These are phyloP conservation scores for Somion occarium DNA, from an alignment of 1,284 basidiomycete species.

Conservation along the genomic window DNA sequence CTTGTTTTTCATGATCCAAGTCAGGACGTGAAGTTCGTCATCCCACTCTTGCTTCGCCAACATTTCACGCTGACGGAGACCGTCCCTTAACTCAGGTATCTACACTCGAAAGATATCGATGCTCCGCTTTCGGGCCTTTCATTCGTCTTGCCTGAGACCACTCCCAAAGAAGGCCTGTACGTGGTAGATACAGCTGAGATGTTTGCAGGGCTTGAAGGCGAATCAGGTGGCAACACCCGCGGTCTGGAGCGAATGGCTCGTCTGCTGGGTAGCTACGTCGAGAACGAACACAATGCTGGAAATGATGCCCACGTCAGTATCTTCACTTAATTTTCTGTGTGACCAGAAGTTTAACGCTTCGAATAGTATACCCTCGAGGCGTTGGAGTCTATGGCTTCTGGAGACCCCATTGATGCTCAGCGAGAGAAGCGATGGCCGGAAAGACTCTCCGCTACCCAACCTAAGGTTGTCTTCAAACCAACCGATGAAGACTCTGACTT, in stretches of 20 bases:
- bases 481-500: conserved; percentile 58
- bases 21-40: conserved; percentile 65
- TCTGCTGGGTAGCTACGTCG: conserved; percentile 52
- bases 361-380: conserved; percentile 45
- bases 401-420: conserved; percentile 65
- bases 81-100: conserved; percentile 42
- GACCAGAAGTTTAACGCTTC: not conserved
- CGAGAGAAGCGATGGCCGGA: conserved; percentile 73
- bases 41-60: too few relatives aligned
- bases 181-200: conserved; percentile 71
- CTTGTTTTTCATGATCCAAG: conserved; percentile 75
- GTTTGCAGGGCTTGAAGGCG: conserved; percentile 66
- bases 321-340: not conserved
- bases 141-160: conserved; percentile 50
- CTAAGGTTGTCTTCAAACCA: conserved; percentile 53
- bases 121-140: conserved; percentile 49
- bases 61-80: too few relatives aligned
- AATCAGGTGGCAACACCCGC: conserved; percentile 43
- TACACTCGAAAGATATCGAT: conserved; percentile 44
- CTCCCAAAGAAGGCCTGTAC: conserved; percentile 51
- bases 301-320: conserved; percentile 74
- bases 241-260: conserved; percentile 55
- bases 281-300: conserved; percentile 75
- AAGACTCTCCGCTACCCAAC: conserved; percentile 37
- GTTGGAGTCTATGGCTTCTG: conserved; percentile 62